Base-by-base conservation (phyloP, 768 basidiomycete species). In the Zangia roseola region DNA sequence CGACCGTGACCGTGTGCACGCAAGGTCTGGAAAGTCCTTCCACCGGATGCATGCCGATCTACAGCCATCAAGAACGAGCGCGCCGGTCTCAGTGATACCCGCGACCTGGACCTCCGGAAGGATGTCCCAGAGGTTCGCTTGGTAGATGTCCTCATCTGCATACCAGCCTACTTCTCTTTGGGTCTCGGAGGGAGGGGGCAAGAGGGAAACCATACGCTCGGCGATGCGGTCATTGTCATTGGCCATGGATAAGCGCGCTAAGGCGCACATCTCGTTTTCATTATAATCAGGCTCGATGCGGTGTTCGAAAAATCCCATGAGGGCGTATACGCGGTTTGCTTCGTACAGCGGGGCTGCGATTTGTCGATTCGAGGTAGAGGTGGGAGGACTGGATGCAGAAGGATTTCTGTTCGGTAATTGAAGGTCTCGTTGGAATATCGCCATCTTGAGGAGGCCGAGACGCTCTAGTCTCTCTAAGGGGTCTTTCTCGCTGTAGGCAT, bases 291-390 rank as follows among this genome's bases (percentile, higher is more conserved):
- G 58, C 40, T 52, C 42, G 20, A 59, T 59, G 1, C 58, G 49
- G 21, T 56, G 58, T 13, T 60, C 50, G 26, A 60, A 60, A 35
- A 60, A 60, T 2, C 58, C 58, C 58, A 59, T 59, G 30, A 59
- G 38, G 12, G 58, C 58, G 9, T 59, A 59, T 1, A 59, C 57
- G 10, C 42, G 48, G 25, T 60, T 49, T 13, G 58, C 58, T 17
- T 43, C 45, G 23, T 60, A 59, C n/a, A n/a, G n/a, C n/a, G n/a
- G n/a, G n/a, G n/a, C n/a, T n/a, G n/a, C n/a, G n/a, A n/a, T n/a
- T n/a, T n/a, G n/a, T n/a, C n/a, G n/a, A n/a, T n/a, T n/a, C n/a
- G n/a, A n/a, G n/a, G n/a, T 16, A 6, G 31, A 31, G 3, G 31
- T 3, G 14, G 14, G 16, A 3, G 31, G 31, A 14, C 31, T 6